Base-by-base conservation (phyloP, 306 rosid species). In the Prunus salicina region DNA sequence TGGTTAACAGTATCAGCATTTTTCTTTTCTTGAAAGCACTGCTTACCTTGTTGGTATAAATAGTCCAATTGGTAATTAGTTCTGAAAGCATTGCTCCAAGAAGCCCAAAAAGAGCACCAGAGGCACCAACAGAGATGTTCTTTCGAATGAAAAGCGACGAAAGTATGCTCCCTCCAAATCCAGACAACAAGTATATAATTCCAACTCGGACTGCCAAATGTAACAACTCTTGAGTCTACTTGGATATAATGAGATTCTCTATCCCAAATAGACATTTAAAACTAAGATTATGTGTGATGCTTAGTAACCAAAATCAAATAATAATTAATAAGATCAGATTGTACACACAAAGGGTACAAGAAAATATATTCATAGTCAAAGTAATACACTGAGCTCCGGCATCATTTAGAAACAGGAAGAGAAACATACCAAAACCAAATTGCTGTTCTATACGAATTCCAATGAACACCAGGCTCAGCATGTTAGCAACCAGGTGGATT, bases 1-100 rank as follows among this genome's bases (percentile, higher is more conserved):
- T 34, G 41, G 41, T 34, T 32, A 32, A 50, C n/a, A 15, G 14
- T 4, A 50, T 15, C 55, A 50, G n/a, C 55, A 50, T 14, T 51
- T 16, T 51, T 15, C 18, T 51, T 51, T 51, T 51, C 56, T 51
- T 12, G 56, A 16, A 51, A 32, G 62, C 46, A 62, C 64, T 27
- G 60, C 85, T 58, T 28, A 94, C 97, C 91, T 90, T 93, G 77
- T 93, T 90, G 72, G 90, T 66, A 75, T 91, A 94, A 46, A 91
- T 89, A 74, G 89, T 87, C 98, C 97, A 94, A 69, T 94, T 94
- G 25, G 98, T 91, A 51, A 94, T 64, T 69, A 94, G 96, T 67
- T 94, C 98, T 3, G 98, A 94, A 69, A 94, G 93, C 97, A 91
- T 94, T 63, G 97, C 97, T 81, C 98, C 97, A 73, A 94, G 98